These are phyloP conservation scores for Nakataea oryzae DNA, from an alignment of 2,329 filamentous ascomycete genomes.

Conservation along the genomic window DNA sequence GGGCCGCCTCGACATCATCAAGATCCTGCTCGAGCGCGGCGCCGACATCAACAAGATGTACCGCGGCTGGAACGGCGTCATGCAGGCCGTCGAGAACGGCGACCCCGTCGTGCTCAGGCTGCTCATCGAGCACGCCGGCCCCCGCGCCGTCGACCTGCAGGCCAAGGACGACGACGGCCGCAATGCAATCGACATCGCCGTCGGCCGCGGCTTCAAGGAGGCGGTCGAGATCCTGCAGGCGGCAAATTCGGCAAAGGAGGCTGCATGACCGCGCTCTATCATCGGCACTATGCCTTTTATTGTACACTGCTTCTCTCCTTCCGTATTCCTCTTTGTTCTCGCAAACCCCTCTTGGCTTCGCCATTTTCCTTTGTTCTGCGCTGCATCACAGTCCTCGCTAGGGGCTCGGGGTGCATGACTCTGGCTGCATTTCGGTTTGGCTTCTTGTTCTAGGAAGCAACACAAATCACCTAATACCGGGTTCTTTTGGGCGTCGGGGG, in stretches of 20 bases:
- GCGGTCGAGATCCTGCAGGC: constrained; percentile 32
- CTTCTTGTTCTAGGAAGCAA: too few species aligned
- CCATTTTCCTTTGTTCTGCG: not conserved
- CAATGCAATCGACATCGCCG: constrained; percentile 44
- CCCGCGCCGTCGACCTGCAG: constrained; percentile 13
- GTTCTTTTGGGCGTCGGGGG: not conserved
- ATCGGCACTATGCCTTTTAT: not conserved
- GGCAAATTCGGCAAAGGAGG: not conserved
- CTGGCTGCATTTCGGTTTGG: not conserved
- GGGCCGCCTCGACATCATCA: constrained; percentile 48
- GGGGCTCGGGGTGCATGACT: too few species aligned
- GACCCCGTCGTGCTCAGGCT: constrained; percentile 42
- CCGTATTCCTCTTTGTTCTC: not conserved
- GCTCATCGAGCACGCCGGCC: constrained; percentile 24
- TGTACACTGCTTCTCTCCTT: too few species aligned
- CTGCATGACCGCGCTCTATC: not conserved
- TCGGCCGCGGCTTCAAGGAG: constrained; percentile 47
- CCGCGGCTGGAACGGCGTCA: constrained; percentile 54
- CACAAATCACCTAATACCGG: not conserved
- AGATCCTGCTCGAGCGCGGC: constrained; percentile 51
- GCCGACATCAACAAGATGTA: constrained; percentile 60
- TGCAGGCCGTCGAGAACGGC: constrained; percentile 56
- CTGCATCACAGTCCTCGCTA: too few species aligned
- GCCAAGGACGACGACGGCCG: constrained; percentile 15
- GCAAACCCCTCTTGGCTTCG: too few species aligned